phyloP scores from a whole-genome alignment of 805 yeast genomes.

The Pichia eremophila region DNA sequence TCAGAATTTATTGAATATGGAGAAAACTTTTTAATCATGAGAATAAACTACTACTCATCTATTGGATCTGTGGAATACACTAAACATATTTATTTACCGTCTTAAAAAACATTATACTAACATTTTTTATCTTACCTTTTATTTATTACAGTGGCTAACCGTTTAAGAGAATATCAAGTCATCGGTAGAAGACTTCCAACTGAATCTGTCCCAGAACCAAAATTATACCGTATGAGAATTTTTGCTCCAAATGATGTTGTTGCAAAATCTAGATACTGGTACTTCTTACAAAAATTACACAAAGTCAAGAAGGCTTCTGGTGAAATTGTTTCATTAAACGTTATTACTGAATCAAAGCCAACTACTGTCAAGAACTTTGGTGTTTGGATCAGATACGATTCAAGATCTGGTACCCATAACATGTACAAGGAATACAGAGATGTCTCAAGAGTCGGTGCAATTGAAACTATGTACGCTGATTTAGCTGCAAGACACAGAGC shows the following conservation, averaged over 20 bases:
- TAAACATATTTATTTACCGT: too few relatives aligned
- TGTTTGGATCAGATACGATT: constrained; percentile 99
- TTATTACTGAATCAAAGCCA: constrained; percentile 90
- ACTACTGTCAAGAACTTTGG: constrained; percentile 99
- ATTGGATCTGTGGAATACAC: too few relatives aligned
- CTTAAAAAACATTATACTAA: not conserved
- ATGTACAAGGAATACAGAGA: constrained; percentile 99
- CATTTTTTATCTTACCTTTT: not conserved
- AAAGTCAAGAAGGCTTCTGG: constrained; percentile 99
- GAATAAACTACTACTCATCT: too few relatives aligned
- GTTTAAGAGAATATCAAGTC: constrained; percentile 98
- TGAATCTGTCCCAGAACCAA: constrained; percentile 98
- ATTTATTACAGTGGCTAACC: constrained; percentile 54
- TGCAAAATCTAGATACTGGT: constrained; percentile 99
- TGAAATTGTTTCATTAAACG: constrained; percentile 92
- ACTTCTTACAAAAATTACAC: constrained; percentile 98
- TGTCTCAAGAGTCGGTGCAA: constrained; percentile 98
- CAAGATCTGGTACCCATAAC: constrained; percentile 99
- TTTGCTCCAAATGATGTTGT: constrained; percentile 98
- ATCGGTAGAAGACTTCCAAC: constrained; percentile 99
- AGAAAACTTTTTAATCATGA: too few relatives aligned
- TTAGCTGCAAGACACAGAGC: constrained; percentile 99
- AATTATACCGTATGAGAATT: constrained; percentile 99
- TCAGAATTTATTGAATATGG: too few relatives aligned
- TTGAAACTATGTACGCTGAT: constrained; percentile 97